These are phyloP conservation scores for Crucibulum laeve DNA, from an alignment of 768 basidiomycete species.

Conservation along the genomic window DNA sequence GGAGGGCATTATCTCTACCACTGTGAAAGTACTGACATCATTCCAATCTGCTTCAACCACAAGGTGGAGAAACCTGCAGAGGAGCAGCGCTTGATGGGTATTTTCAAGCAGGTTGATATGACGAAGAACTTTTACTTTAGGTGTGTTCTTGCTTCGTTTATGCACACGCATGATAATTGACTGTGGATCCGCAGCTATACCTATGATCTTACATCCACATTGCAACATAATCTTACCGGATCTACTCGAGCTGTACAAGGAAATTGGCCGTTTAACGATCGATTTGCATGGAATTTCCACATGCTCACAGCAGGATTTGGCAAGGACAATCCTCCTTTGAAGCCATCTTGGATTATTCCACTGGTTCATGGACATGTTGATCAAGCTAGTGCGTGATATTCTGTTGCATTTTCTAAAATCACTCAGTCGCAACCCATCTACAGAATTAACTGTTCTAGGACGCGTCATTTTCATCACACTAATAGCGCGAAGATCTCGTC, in stretches of 20 bases:
- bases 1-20: slow-evolving; percentile 97
- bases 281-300: slow-evolving; percentile 94
- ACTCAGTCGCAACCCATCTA: background rate
- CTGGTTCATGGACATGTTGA: slow-evolving; percentile 96
- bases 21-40: slow-evolving; percentile 85
- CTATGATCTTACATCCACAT: slow-evolving; percentile 93
- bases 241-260: slow-evolving; percentile 37
- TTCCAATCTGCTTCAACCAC: slow-evolving; percentile 73
- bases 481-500: slow-evolving; percentile 91
- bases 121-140: slow-evolving; percentile 99
- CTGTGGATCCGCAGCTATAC: slow-evolving; percentile 61
- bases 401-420: background rate
- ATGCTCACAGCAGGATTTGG: slow-evolving; percentile 71
- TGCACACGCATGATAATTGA: background rate
- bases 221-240: slow-evolving; percentile 85
- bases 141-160: slow-evolving; percentile 28
- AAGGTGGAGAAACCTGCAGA: slow-evolving; percentile 86
- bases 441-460: slow-evolving; percentile 88
- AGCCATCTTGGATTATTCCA: slow-evolving; percentile 83
- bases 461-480: slow-evolving; percentile 89
- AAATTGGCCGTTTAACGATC: slow-evolving; percentile 73
- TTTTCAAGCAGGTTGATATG: slow-evolving; percentile 96
- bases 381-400: slow-evolving; percentile 74
- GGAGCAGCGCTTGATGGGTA: slow-evolving; percentile 82
- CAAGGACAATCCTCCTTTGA: slow-evolving; percentile 33